Evolutionary conservation across 495 filamentous ascomycete species (phyloP).

Genomic region (Aspergillus coremiiformis): DNA sequence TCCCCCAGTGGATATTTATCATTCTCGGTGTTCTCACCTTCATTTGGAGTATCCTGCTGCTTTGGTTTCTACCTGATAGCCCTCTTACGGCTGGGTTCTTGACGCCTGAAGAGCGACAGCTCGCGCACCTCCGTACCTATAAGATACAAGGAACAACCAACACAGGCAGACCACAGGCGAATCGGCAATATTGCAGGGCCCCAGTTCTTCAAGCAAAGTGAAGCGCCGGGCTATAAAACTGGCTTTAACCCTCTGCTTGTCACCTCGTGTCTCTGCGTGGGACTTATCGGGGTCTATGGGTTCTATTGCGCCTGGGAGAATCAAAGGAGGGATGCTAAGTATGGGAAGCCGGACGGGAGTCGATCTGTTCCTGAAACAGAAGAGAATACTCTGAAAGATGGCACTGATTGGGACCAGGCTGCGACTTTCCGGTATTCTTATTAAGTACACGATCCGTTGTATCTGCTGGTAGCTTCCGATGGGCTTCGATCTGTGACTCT

Average conservation of each 20-base stretch:
- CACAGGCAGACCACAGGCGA: slow-evolving; percentile 50
- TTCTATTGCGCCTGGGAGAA: slow-evolving; percentile 41
- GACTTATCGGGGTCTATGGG: slow-evolving; percentile 32
- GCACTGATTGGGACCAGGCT: too few relatives aligned
- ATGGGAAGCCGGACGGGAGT: slow-evolving; percentile 9
- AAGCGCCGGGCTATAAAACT: slow-evolving; percentile 41
- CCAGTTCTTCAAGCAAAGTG: slow-evolving; percentile 48
- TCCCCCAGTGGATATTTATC: slow-evolving; percentile 28
- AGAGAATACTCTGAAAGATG: too few relatives aligned
- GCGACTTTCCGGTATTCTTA: too few relatives aligned
- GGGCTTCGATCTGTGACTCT: too few relatives aligned
- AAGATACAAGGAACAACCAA: slow-evolving; percentile 45
- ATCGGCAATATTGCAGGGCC: slow-evolving; percentile 44
- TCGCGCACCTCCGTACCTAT: too few relatives aligned
- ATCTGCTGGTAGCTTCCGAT: too few relatives aligned
- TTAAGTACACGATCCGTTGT: too few relatives aligned
- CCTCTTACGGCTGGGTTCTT: slow-evolving; percentile 36
- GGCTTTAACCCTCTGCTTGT: slow-evolving; percentile 52
- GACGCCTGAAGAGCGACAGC: slow-evolving; percentile 36
- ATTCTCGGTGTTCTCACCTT: slow-evolving; percentile 28
- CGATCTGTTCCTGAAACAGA: too few relatives aligned
- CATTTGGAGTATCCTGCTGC: slow-evolving; percentile 31
- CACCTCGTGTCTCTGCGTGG: slow-evolving; percentile 39
- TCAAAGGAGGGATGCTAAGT: slow-evolving; percentile 34
- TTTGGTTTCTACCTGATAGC: slow-evolving; percentile 43